Percentiles rank a stretch among this genome's conserved stretches.
These are phyloP conservation scores for Lolium multiflorum DNA, from an alignment of 176 grass and related monocot genomes.

Conservation along the genomic window DNA sequence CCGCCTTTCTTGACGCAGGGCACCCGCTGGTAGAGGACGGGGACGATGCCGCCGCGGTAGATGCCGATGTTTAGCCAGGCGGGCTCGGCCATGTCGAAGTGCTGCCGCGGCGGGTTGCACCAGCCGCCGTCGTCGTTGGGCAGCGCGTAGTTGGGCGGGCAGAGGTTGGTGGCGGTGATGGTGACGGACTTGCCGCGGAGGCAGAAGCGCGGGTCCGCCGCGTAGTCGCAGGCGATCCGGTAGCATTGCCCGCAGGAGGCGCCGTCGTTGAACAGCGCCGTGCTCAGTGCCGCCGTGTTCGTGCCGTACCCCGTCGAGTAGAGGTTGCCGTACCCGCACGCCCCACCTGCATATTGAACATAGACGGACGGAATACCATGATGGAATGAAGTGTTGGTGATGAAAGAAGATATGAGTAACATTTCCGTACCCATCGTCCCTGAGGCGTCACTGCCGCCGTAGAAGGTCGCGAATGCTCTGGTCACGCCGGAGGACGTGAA, in stretches of 20 bases:
- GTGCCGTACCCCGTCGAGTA: slow-evolving; percentile 61
- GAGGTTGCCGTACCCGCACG: slow-evolving; percentile 85
- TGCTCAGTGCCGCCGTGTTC: slow-evolving; percentile 68
- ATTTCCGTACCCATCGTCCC: slow-evolving; percentile 78
- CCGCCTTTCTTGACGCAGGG: slow-evolving; percentile 83
- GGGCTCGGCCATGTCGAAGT: slow-evolving; percentile 85
- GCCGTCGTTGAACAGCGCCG: slow-evolving; percentile 43
- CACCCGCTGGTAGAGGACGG: slow-evolving; percentile 59
- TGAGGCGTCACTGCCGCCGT: slow-evolving; percentile 73
- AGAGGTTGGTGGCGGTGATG: slow-evolving; percentile 89
- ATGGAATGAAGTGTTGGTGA: background rate
- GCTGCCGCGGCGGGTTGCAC: slow-evolving; percentile 84
- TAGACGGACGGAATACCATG: background rate
- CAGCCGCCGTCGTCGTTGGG: slow-evolving; percentile 79
- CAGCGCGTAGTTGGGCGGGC: slow-evolving; percentile 85
- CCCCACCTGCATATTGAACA: slow-evolving; percentile 56
- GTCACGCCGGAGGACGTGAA: slow-evolving; percentile 45
- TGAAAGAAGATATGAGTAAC: background rate
- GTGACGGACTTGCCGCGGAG: slow-evolving; percentile 53
- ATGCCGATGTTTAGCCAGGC: slow-evolving; percentile 84
- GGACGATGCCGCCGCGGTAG: slow-evolving; percentile 85
- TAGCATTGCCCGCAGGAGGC: slow-evolving; percentile 72
- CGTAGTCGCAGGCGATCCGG: slow-evolving; percentile 65
- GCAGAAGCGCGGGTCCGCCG: slow-evolving; percentile 55
- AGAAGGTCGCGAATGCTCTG: slow-evolving; percentile 80